Conservation (phyloP, 371 early-diverging fungal genomes). For the Apophysomyces variabilis region DNA sequence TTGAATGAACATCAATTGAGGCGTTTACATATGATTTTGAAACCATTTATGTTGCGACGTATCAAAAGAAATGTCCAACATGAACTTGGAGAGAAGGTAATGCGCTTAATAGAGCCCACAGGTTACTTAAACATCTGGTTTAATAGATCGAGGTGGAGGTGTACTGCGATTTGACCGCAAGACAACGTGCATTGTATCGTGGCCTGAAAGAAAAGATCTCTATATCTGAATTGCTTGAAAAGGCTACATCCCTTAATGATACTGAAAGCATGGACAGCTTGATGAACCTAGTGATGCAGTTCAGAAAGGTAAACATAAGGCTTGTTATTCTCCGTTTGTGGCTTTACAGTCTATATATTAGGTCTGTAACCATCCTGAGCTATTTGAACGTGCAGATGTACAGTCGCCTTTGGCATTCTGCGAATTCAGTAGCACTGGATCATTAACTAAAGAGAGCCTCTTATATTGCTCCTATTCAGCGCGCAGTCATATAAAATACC, state of each 20-base stretch:
- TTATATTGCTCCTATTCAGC: constrained; percentile 68
- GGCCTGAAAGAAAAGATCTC: constrained; percentile 85
- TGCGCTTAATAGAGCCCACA: background rate
- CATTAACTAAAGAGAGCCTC: constrained; percentile 65
- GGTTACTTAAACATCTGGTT: background rate
- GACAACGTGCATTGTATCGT: constrained; percentile 82
- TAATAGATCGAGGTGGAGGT: constrained; percentile 80
- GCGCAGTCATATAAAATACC: constrained; percentile 61
- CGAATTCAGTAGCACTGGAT: constrained; percentile 62
- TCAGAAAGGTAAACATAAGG: constrained; percentile 77
- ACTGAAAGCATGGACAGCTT: constrained; percentile 75
- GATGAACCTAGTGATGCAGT: constrained; percentile 97
- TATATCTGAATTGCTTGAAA: constrained; percentile 79
- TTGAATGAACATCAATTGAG: constrained; percentile 90
- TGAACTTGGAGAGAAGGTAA: constrained; percentile 88
- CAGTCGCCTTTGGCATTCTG: constrained; percentile 73
- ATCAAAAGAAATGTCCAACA: constrained; percentile 97
- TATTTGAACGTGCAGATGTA: constrained; percentile 95
- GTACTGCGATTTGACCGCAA: constrained; percentile 81
- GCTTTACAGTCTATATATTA: constrained; percentile 6
- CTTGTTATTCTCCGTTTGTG: background rate
- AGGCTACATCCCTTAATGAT: constrained; percentile 66
- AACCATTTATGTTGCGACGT: constrained; percentile 99
- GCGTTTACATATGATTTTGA: constrained; percentile 95
- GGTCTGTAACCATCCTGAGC: constrained; percentile 98